Conservation (phyloP, 768 basidiomycete species). For the Boletus reticuloceps region DNA sequence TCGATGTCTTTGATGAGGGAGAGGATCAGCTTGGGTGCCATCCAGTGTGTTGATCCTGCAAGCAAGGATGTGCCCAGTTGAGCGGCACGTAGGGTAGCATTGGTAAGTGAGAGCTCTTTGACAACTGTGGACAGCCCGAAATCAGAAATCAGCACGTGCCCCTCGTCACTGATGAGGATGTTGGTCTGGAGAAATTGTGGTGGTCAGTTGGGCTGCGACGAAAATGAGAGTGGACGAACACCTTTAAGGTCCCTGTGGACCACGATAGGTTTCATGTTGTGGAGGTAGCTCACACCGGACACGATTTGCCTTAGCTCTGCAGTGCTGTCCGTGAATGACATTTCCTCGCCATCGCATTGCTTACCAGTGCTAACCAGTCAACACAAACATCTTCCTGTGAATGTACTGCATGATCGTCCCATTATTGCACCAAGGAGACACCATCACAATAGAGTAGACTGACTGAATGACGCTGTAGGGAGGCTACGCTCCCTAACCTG, state of each 20-base stretch:
- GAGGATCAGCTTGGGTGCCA: constrained; percentile 55
- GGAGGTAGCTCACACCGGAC: constrained; percentile 55
- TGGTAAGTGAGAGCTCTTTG: constrained; percentile 44
- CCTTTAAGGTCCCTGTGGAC: constrained; percentile 65
- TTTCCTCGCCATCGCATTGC: constrained; percentile 6
- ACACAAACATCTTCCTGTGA: constrained; percentile 37
- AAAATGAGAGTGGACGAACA: constrained; percentile 32
- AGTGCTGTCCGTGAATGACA: not conserved
- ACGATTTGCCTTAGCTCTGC: constrained; percentile 53
- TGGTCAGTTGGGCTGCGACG: not conserved
- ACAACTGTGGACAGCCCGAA: constrained; percentile 60
- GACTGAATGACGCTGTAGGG: too few relatives aligned
- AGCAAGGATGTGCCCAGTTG: constrained; percentile 31
- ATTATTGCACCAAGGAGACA: constrained; percentile 62
- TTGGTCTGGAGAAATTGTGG: constrained; percentile 42
- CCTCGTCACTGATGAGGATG: constrained; percentile 52
- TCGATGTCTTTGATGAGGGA: constrained; percentile 46
- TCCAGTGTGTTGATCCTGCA: constrained; percentile 37
- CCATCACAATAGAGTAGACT: constrained; percentile 61
- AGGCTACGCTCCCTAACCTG: too few relatives aligned
- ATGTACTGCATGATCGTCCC: constrained; percentile 54
- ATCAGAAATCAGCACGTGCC: constrained; percentile 55
- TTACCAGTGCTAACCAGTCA: constrained; percentile 48
- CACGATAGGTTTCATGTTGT: constrained; percentile 51
- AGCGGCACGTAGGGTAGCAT: constrained; percentile 18